Evolutionary conservation across 495 filamentous ascomycete species (phyloP), one percentile per base, ranked within the genome.

Genomic region (Trichoderma asperelloides): DNA sequence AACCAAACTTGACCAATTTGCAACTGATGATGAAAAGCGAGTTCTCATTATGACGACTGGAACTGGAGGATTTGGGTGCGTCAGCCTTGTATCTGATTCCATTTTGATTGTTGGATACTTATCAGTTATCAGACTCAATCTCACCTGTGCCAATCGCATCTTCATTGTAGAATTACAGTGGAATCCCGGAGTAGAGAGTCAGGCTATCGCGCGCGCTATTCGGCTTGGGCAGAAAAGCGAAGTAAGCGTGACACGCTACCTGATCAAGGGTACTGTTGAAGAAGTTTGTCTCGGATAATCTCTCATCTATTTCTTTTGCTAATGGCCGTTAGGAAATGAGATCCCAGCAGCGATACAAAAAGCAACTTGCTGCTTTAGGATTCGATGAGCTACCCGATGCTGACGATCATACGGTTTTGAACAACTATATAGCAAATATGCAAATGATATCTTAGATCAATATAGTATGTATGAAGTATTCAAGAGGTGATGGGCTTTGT

Each of bases 41-140:
- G 74, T 81, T 8, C 65, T 83, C 6, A 70, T 83, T n/a, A 83
- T 85, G 77, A 84, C 81, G 0, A 78, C 80, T 16, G 82, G 82
- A 7, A 82, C 79, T 21, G 82, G 82, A 0, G 79, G 77, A 6
- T 74, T 78, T 63, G 82, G 82, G 78, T 81, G 70, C 66, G 68
- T 70, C 27, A 18, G 67, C 37, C 2, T 18, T 9, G 5, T 23
- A 9, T 8, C n/a, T n/a, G 18, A n/a, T 51, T 1, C 47, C 21
- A n/a, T 9, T 51, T 3, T 21, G 21, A 9, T n/a, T 51, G 18
- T 18, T 23, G 3, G 21, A 21, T 51, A 23, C n/a, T 51, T 1
- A 51, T n/a, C 8, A n/a, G 21, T 13, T 51, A 68, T 12, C 40
- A 82, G 79, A 7, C 67, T 84, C 0, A 83, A 84, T 67, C 76